Evolutionary conservation across 169 alveolate genomes (phyloP).

Genomic region (Plasmodium fragile): DNA sequence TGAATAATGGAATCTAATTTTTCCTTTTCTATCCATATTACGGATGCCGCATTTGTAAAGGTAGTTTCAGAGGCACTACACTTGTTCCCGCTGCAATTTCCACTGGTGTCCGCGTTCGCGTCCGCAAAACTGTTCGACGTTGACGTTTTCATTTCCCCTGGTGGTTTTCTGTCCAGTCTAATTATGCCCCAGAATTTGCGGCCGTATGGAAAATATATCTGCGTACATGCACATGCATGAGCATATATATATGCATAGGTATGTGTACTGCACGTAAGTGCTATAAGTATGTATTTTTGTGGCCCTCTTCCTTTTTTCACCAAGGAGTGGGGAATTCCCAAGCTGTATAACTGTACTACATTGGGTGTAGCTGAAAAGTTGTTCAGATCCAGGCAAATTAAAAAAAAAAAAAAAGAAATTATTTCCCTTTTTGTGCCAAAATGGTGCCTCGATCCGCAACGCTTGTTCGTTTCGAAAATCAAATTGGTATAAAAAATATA

Average conservation of each 20-base stretch:
- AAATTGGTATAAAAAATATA: neutral
- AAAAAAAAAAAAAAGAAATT: neutral
- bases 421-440: neutral
- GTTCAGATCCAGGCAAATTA: neutral
- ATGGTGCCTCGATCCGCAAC: neutral
- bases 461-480: neutral
- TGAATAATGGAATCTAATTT: conserved; percentile 49
- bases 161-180: neutral
- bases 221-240: neutral
- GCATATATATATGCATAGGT: neutral
- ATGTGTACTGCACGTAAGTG: neutral
- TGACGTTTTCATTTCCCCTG: conserved; percentile 2
- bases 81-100: neutral
- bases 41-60: conserved; percentile 31
- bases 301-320: conserved; percentile 4
- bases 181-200: neutral
- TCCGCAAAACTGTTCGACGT: neutral
- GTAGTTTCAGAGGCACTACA: neutral
- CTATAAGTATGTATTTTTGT: neutral
- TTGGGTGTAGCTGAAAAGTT: neutral
- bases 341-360: neutral
- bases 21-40: conserved; percentile 70
- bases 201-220: neutral
- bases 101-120: neutral
- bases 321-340: neutral